Conservation (phyloP, 2,329 filamentous ascomycete species). For the Trichoderma koningii region DNA sequence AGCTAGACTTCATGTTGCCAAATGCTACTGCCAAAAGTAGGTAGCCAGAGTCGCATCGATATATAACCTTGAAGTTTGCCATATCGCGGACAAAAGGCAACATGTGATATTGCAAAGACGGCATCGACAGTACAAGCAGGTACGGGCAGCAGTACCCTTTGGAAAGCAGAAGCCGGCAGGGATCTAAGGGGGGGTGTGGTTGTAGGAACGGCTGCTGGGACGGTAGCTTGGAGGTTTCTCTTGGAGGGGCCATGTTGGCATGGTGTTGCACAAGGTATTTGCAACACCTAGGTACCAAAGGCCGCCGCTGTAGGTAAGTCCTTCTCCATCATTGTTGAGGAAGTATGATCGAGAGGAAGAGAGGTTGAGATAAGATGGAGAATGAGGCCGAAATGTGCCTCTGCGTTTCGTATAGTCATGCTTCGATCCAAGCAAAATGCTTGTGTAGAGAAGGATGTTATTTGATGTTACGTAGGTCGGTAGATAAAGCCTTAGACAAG, state of each 20-base stretch:
- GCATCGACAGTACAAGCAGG: not conserved
- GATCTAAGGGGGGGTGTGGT: slow-evolving; percentile 1
- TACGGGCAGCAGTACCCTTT: not conserved
- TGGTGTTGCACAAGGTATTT: slow-evolving; percentile 7
- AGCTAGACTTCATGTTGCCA: not conserved
- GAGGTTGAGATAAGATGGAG: not conserved
- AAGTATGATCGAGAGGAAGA: not conserved
- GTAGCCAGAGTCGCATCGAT: not conserved
- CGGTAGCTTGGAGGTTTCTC: not conserved
- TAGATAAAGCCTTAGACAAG: no score
- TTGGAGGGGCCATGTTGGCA: slow-evolving; percentile 4
- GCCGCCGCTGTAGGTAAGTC: not conserved
- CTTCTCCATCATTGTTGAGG: not conserved
- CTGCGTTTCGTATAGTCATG: no score
- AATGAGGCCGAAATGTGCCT: no score
- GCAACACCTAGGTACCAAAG: not conserved
- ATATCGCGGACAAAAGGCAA: not conserved
- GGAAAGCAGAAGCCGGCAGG: not conserved
- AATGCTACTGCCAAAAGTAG: not conserved
- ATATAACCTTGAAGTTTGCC: not conserved
- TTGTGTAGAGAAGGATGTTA: no score
- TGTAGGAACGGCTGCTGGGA: not conserved
- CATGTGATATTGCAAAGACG: not conserved
- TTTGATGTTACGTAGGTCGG: no score
- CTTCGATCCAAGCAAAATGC: no score